Evolutionary conservation across 2,329 filamentous ascomycete species (phyloP).

Genomic region (Colletotrichum incanum): DNA sequence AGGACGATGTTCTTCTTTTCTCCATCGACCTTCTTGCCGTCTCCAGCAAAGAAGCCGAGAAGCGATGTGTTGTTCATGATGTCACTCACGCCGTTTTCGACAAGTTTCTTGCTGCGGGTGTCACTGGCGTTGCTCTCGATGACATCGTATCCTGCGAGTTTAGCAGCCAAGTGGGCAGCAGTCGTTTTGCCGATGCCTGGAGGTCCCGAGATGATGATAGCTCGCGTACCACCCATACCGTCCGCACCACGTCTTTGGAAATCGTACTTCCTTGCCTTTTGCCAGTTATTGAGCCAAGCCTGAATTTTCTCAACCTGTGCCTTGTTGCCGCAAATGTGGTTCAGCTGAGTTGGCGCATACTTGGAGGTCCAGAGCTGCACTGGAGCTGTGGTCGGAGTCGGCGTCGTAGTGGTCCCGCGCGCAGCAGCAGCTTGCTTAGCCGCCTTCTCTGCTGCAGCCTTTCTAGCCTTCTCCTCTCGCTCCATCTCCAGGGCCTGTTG

Average conservation of each 20-base stretch:
- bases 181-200: slow-evolving; percentile 99
- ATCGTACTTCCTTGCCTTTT: slow-evolving; percentile 81
- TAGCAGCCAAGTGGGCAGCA: slow-evolving; percentile 93
- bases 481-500: slow-evolving; percentile 90
- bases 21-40: slow-evolving; percentile 84
- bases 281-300: slow-evolving; percentile 88
- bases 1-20: slow-evolving; percentile 94
- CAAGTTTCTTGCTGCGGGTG: slow-evolving; percentile 93
- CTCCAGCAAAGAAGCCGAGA: slow-evolving; percentile 89
- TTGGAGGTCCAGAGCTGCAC: slow-evolving; percentile 91
- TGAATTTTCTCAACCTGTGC: slow-evolving; percentile 90
- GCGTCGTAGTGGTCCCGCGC: slow-evolving; percentile 56
- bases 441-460: slow-evolving; percentile 67
- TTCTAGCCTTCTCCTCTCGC: slow-evolving; percentile 77
- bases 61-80: slow-evolving; percentile 95
- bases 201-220: slow-evolving; percentile 95
- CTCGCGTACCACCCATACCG: slow-evolving; percentile 85
- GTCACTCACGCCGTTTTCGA: slow-evolving; percentile 89
- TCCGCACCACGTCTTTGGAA: slow-evolving; percentile 90
- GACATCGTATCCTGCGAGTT: slow-evolving; percentile 92
- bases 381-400: slow-evolving; percentile 58
- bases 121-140: slow-evolving; percentile 98
- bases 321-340: slow-evolving; percentile 97
- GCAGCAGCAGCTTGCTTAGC: slow-evolving; percentile 66
- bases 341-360: slow-evolving; percentile 88